Conservation (phyloP, 2,329 filamentous ascomycete species). For the Trichoderma asperellum region DNA sequence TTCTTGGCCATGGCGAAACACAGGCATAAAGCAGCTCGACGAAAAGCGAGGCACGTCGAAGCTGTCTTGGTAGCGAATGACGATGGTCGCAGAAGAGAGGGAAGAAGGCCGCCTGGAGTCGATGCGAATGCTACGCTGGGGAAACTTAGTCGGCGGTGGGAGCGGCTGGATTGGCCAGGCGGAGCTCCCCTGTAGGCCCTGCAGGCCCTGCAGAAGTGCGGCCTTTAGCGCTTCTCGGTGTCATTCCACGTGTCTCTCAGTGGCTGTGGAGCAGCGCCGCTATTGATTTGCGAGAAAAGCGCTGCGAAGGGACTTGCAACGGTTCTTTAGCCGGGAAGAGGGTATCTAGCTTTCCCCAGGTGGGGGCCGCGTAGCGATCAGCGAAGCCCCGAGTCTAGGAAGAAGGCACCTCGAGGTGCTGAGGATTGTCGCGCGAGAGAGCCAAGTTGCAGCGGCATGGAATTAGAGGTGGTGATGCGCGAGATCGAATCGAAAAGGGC, state of each 20-base stretch:
- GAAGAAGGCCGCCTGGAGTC: constrained; percentile 4
- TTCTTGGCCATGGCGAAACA: constrained; percentile 63
- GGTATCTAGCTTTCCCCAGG: constrained; percentile 7
- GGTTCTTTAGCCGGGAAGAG: constrained; percentile 3
- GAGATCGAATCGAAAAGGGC: background rate
- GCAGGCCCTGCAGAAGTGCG: constrained; percentile 22
- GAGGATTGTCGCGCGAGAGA: background rate
- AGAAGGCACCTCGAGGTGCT: background rate
- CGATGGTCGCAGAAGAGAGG: constrained; percentile 8
- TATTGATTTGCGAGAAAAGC: background rate
- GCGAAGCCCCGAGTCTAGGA: background rate
- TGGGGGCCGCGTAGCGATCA: constrained; percentile 17
- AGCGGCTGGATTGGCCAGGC: constrained; percentile 24
- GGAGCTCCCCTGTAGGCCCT: constrained; percentile 26
- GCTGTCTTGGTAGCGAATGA: constrained; percentile 20
- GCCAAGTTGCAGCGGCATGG: background rate
- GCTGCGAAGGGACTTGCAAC: background rate
- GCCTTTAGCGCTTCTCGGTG: constrained; percentile 22
- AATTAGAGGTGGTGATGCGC: background rate
- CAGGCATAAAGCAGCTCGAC: constrained; percentile 16
- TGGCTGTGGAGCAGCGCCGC: constrained; percentile 12
- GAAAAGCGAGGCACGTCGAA: constrained; percentile 6
- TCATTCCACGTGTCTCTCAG: constrained; percentile 22
- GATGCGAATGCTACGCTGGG: constrained; percentile 26
- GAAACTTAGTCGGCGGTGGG: constrained; percentile 7